A percentile compares a stretch with the other conserved stretches of the same genome.
Conservation (phyloP, 23 red algal species). For the Cyanidiococcus yangmingshanensis region DNA sequence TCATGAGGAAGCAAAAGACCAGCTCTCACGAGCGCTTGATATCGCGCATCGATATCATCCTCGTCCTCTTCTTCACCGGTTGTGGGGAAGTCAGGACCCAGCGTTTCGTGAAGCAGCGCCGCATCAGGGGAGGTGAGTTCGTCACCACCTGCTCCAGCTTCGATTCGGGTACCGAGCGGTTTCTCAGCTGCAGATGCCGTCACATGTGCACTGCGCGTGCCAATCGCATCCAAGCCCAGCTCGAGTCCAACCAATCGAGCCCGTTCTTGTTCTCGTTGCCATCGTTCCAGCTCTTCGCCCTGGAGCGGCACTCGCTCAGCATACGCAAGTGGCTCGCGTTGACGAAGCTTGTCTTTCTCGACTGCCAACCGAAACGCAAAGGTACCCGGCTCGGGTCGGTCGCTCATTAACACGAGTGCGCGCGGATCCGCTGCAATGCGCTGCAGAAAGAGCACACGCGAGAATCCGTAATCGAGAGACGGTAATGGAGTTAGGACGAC, state of each 20-base stretch:
- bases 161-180: background rate
- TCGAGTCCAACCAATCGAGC: background rate
- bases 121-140: background rate
- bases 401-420: conserved; percentile 56
- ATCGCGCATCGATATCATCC: background rate
- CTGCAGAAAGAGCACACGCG: conserved; percentile 50
- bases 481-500: conserved; percentile 68
- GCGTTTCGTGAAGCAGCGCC: background rate
- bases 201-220: background rate
- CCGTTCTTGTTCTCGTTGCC: conserved; percentile 14
- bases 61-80: conserved; percentile 5
- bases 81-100: background rate
- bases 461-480: conserved; percentile 63
- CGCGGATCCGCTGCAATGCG: conserved; percentile 28
- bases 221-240: background rate
- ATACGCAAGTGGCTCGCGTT: background rate
- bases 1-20: conserved; percentile 4
- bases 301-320: conserved; percentile 34
- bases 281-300: conserved; percentile 53
- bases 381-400: conserved; percentile 51
- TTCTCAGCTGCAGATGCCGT: background rate
- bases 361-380: conserved; percentile 37
- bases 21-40: background rate
- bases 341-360: conserved; percentile 10
- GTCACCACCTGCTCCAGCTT: background rate